Base-by-base conservation (phyloP, 2,329 filamentous ascomycete genomes). In the Phoma sp. region DNA sequence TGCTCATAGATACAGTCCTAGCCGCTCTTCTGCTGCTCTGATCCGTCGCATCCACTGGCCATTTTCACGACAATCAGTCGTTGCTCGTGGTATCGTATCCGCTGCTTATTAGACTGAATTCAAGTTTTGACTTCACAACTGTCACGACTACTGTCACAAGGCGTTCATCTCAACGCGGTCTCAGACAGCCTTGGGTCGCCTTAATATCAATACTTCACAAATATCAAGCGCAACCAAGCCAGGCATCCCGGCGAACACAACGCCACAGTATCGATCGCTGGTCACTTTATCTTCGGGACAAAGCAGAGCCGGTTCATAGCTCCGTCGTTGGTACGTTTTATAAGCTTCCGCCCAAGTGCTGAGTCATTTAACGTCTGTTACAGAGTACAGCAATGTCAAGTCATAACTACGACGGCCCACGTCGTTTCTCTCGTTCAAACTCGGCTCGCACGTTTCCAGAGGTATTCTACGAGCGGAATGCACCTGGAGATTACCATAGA, bases 391-490 rank as follows among this genome's bases (percentile, higher is more conserved):
- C 35, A 41, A 59, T 60, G 47, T 58, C 64, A 23, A 18, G 29
- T 53, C 27, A 50, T 64, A 55, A 59, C 23, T 62, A 60, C 40
- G 52, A 60, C n/a, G 47, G 40, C 23, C 35, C 52, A n/a, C 56
- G 61, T 14, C 55, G 60, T 35, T 58, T 66, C 64, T 41, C 46
- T 47, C 52, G 56, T 22, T 58, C 58, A 52, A 58, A 47, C 7
- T 55, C 52, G 18, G 52, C 52, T 33, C 52, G 41, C 25, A 55
- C 46, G 11, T 55, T 55, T 8, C 52, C 52, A 4, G 41, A 55
- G 37, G 37, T 41, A 48, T 67, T 65, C 45, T 63, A 59, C 48
- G 62, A 68, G n/a, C 68, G 64, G 36, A 68, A 69, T 47, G 47
- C 41, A 27, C 58, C 65, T 4, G 47, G 66, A 10, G 36, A 68